Evolutionary conservation across 2,329 filamentous ascomycete species (phyloP).

Genomic region (Fusarium piperis): DNA sequence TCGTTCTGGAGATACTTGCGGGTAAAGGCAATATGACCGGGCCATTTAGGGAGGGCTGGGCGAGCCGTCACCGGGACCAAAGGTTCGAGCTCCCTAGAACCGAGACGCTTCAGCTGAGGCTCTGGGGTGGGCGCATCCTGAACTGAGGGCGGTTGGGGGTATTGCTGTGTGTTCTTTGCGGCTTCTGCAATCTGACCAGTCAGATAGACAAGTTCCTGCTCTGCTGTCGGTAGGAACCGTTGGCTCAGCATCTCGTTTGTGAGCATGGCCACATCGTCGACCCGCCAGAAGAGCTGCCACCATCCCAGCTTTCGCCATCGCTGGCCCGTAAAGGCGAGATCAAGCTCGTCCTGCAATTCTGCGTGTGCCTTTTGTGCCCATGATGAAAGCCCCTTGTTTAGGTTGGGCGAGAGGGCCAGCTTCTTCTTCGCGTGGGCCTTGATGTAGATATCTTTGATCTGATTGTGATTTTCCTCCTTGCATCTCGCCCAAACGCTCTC

Average conservation of each 20-base stretch:
- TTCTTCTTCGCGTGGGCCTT: conserved; percentile 28
- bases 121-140: not conserved
- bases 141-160: conserved; percentile 49
- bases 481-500: conserved; percentile 63
- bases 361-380: conserved; percentile 86
- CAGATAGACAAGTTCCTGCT: conserved; percentile 84
- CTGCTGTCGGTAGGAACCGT: conserved; percentile 80
- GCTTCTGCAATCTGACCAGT: conserved; percentile 75
- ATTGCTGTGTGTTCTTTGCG: conserved; percentile 43
- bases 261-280: conserved; percentile 89
- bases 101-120: conserved; percentile 31
- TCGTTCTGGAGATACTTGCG: conserved; percentile 73
- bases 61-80: conserved; percentile 33
- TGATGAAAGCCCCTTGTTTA: conserved; percentile 68
- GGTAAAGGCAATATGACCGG: conserved; percentile 75
- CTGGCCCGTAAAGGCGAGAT: conserved; percentile 77
- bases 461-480: conserved; percentile 51
- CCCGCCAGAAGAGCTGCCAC: conserved; percentile 97
- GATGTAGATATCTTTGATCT: conserved; percentile 51
- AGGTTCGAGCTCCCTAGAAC: conserved; percentile 39
- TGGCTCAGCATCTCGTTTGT: conserved; percentile 80
- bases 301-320: conserved; percentile 85
- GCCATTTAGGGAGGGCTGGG: conserved; percentile 67
- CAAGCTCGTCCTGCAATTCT: conserved; percentile 83
- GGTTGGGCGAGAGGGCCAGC: conserved; percentile 51